These are phyloP conservation scores for Phytophthora aleatoria DNA, from an alignment of 352 stramenopile genomes.

Conservation along the genomic window DNA sequence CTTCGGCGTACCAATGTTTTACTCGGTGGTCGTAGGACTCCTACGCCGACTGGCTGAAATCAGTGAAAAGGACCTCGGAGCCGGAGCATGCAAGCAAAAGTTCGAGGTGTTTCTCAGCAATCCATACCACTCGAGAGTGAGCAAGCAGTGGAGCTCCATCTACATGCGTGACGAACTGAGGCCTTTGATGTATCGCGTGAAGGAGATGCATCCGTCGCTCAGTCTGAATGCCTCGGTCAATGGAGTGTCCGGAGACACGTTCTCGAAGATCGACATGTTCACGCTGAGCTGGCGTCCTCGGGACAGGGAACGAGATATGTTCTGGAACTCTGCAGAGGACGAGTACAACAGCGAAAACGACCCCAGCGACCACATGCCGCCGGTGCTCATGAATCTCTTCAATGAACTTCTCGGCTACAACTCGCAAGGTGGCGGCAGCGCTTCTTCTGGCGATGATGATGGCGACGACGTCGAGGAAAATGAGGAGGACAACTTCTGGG, in stretches of 20 bases:
- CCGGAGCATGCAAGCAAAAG: conserved; percentile 2
- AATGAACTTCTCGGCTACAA: conserved; percentile 16
- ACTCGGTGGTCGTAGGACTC: conserved; percentile 12
- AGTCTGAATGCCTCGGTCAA: conserved; percentile 7
- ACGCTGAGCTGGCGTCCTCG: conserved; percentile 15
- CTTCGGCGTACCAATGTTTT: conserved; percentile 14
- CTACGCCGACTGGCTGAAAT: conserved; percentile 2
- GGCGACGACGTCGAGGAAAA: background rate
- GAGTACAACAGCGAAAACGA: conserved; percentile 8
- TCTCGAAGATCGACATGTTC: conserved; percentile 16
- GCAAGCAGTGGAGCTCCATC: conserved; percentile 7
- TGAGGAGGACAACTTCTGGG: background rate
- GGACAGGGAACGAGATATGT: conserved; percentile 11
- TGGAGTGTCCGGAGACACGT: conserved; percentile 9
- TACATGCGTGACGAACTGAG: conserved; percentile 19
- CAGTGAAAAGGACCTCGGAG: conserved; percentile 17
- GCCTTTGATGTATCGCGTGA: conserved; percentile 13
- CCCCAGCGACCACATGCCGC: conserved; percentile 2
- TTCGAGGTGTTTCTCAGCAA: conserved; percentile 17
- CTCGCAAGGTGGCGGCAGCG: background rate
- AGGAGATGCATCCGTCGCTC: conserved; percentile 14
- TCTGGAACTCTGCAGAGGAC: conserved; percentile 7
- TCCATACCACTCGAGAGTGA: conserved; percentile 12
- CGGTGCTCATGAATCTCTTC: conserved; percentile 10
- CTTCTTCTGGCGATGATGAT: conserved; percentile 1